Conservation (phyloP, 495 filamentous ascomycete genomes). For the Neurospora terricola region DNA sequence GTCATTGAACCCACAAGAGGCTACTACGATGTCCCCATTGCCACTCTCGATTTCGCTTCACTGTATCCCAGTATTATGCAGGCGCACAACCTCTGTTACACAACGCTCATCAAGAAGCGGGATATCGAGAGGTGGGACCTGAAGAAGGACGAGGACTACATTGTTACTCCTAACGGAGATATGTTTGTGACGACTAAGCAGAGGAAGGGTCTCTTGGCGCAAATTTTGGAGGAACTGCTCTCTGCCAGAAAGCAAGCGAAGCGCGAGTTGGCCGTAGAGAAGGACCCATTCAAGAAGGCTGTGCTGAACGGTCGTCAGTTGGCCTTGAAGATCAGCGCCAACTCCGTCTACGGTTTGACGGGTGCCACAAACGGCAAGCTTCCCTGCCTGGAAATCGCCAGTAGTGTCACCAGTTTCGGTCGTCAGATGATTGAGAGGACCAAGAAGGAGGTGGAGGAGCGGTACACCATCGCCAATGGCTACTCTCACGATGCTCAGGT, state of each 20-base stretch:
- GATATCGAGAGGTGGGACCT: slow-evolving; percentile 61
- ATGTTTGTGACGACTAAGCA: slow-evolving; percentile 82
- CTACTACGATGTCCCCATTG: slow-evolving; percentile 89
- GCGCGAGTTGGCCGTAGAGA: slow-evolving; percentile 81
- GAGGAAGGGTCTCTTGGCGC: slow-evolving; percentile 83
- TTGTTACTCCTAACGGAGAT: slow-evolving; percentile 88
- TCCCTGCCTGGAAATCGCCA: slow-evolving; percentile 89
- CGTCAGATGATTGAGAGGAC: slow-evolving; percentile 98
- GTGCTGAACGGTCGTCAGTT: slow-evolving; percentile 96
- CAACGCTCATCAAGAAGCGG: slow-evolving; percentile 78
- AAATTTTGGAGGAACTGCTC: slow-evolving; percentile 91
- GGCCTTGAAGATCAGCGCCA: slow-evolving; percentile 92
- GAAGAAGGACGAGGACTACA: slow-evolving; percentile 86
- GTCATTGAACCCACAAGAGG: slow-evolving; percentile 92
- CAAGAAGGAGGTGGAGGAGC: slow-evolving; percentile 80
- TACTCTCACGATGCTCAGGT: slow-evolving; percentile 91
- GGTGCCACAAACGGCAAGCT: slow-evolving; percentile 94
- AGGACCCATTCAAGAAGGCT: slow-evolving; percentile 93
- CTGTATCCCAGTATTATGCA: slow-evolving; percentile 99
- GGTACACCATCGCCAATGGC: slow-evolving; percentile 86
- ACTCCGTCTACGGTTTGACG: slow-evolving; percentile 96
- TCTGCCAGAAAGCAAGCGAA: slow-evolving; percentile 87
- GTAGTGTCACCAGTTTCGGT: slow-evolving; percentile 90
- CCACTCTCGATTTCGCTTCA: slow-evolving; percentile 96
- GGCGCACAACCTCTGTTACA: slow-evolving; percentile 98